These are phyloP conservation scores for Pseudocohnilembus persalinus DNA, from an alignment of 169 alveolate species.

Conservation along the genomic window DNA sequence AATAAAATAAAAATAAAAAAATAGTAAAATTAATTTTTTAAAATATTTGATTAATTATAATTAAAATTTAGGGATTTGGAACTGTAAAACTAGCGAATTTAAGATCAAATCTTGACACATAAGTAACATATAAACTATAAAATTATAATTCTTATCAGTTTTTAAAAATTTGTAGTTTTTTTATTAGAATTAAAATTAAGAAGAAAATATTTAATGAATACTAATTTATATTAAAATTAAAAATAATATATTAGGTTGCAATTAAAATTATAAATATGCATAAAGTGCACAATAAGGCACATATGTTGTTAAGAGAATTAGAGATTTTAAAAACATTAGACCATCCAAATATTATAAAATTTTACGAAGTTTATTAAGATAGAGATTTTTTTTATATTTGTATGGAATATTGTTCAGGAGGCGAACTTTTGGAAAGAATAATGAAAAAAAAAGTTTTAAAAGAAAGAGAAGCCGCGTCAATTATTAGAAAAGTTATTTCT, in stretches of 20 bases:
- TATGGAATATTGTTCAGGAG: slow-evolving; percentile 70
- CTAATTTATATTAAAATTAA: too few relatives aligned
- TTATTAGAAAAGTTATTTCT: slow-evolving; percentile 54
- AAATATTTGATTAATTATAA: too few relatives aligned
- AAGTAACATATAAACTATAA: neutral
- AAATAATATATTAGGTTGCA: slow-evolving; percentile 25
- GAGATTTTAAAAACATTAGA: slow-evolving; percentile 50
- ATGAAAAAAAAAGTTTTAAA: slow-evolving; percentile 26
- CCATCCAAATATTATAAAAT: slow-evolving; percentile 62
- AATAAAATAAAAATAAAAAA: too few relatives aligned
- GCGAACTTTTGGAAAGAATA: slow-evolving; percentile 52
- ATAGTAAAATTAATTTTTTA: too few relatives aligned
- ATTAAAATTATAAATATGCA: slow-evolving; percentile 57
- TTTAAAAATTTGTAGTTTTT: too few relatives aligned
- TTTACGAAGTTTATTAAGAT: slow-evolving; percentile 60
- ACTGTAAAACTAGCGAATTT: slow-evolving; percentile 57
- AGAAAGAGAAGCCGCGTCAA: slow-evolving; percentile 37
- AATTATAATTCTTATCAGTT: too few relatives aligned
- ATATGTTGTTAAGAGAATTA: slow-evolving; percentile 49
- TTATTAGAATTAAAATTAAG: too few relatives aligned
- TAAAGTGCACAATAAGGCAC: slow-evolving; percentile 31
- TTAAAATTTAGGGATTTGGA: too few relatives aligned
- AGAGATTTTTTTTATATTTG: slow-evolving; percentile 54
- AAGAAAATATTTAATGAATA: too few relatives aligned
- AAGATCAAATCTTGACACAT: slow-evolving; percentile 1